These are phyloP conservation scores for Ogataea sp. DNA, from an alignment of 805 yeast genomes.

Conservation along the genomic window DNA sequence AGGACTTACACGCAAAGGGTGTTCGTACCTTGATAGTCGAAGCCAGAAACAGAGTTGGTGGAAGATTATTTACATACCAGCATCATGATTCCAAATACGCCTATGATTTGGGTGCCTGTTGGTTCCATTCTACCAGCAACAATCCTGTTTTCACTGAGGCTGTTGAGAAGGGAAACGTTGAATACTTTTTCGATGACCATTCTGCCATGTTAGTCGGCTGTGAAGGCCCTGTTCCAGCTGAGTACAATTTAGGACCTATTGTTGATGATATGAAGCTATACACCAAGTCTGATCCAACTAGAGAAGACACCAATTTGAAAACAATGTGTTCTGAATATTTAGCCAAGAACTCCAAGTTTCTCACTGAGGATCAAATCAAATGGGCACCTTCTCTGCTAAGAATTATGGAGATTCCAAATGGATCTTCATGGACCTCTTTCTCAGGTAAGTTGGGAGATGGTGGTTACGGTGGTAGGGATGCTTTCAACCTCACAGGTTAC, in stretches of 20 bases:
- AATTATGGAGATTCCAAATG: constrained; percentile 21
- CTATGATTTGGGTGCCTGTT: constrained; percentile 45
- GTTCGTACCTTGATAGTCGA: constrained; percentile 34
- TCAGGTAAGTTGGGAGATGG: constrained; percentile 18
- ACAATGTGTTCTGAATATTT: constrained; percentile 18
- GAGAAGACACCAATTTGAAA: constrained; percentile 17
- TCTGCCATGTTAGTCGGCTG: constrained; percentile 23
- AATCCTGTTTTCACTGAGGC: constrained; percentile 30
- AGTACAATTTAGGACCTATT: constrained; percentile 23
- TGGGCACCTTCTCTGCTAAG: constrained; percentile 22
- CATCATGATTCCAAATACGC: constrained; percentile 13
- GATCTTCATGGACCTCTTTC: constrained; percentile 22
- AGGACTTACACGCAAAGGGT: constrained; percentile 23
- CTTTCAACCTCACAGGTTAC: constrained; percentile 20
- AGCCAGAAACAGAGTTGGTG: constrained; percentile 39
- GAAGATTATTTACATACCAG: constrained; percentile 29
- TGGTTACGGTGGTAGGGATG: constrained; percentile 24
- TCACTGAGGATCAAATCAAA: constrained; percentile 18
- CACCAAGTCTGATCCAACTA: constrained; percentile 24
- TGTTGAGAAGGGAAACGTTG: constrained; percentile 14
- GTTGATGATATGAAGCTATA: constrained; percentile 24
- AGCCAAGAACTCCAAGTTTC: constrained; percentile 7
- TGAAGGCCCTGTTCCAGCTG: constrained; percentile 15
- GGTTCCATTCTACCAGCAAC: constrained; percentile 43
- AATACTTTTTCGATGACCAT: constrained; percentile 23